These are phyloP conservation scores for Lumnitzera racemosa DNA, from an alignment of 345 rosid species.

Conservation along the genomic window DNA sequence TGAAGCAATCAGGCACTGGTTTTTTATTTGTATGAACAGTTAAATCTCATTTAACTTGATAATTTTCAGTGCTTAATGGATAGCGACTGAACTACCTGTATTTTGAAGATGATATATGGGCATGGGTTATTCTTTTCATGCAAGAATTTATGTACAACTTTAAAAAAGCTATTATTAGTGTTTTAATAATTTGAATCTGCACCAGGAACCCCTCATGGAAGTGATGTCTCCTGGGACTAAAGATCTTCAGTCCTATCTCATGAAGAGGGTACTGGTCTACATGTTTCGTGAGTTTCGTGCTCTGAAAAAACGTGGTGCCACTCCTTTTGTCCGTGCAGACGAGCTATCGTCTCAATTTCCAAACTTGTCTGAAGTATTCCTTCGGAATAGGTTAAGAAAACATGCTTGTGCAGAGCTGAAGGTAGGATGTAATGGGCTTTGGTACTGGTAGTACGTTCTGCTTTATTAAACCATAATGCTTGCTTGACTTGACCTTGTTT, in stretches of 20 bases:
- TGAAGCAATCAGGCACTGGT: too few species aligned
- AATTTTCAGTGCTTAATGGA: too few species aligned
- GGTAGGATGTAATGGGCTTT: slow-evolving; percentile 29
- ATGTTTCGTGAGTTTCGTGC: slow-evolving; percentile 75
- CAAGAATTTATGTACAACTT: background rate
- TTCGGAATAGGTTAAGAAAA: slow-evolving; percentile 66
- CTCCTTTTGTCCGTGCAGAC: slow-evolving; percentile 60
- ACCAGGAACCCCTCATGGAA: slow-evolving; percentile 93
- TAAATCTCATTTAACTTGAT: too few species aligned
- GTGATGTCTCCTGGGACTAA: slow-evolving; percentile 84
- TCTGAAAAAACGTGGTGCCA: slow-evolving; percentile 41
- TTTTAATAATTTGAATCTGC: slow-evolving; percentile 1
- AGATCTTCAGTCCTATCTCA: slow-evolving; percentile 62
- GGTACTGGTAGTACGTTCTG: background rate
- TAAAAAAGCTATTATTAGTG: background rate
- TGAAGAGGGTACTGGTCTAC: slow-evolving; percentile 69
- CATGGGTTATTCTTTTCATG: too few species aligned
- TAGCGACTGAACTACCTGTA: too few species aligned
- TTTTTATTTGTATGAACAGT: too few species aligned
- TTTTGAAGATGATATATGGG: too few species aligned
- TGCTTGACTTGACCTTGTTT: slow-evolving; percentile 6
- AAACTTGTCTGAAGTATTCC: slow-evolving; percentile 51
- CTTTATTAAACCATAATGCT: background rate
- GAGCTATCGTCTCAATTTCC: slow-evolving; percentile 66
- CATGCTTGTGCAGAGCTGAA: slow-evolving; percentile 45